Percentiles rank a stretch among this genome's conserved stretches.
Evolutionary conservation across 225 moss, liverwort and hornwort species (phyloP).

Genomic region (Pleurozium schreberi): DNA sequence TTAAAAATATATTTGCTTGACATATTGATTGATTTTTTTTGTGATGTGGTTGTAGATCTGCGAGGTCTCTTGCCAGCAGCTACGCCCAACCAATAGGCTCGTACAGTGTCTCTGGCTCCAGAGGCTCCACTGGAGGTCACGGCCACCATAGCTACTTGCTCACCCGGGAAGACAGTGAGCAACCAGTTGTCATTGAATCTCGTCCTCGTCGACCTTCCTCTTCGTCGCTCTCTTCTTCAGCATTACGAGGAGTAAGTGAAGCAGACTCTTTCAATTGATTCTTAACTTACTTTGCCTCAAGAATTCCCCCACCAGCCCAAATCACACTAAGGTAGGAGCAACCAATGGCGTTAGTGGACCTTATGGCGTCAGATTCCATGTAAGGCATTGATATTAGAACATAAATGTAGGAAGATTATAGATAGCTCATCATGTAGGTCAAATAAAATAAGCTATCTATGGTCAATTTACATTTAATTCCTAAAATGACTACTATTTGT

Average conservation of each 20-base stretch:
- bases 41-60: slow-evolving; percentile 48
- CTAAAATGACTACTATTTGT: too few relatives aligned
- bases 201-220: not conserved
- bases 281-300: too few relatives aligned
- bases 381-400: too few relatives aligned
- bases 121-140: slow-evolving; percentile 21
- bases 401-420: too few relatives aligned
- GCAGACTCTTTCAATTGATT: too few relatives aligned
- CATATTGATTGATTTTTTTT: not conserved
- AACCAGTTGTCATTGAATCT: not conserved
- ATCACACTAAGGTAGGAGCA: too few relatives aligned
- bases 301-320: not conserved
- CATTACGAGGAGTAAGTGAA: not conserved
- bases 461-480: too few relatives aligned
- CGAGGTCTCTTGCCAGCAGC: slow-evolving; percentile 83
- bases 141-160: slow-evolving; percentile 33
- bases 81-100: slow-evolving; percentile 64
- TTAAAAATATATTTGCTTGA: too few relatives aligned
- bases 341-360: too few relatives aligned
- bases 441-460: too few relatives aligned
- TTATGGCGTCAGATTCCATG: too few relatives aligned
- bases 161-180: not conserved
- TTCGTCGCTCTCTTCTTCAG: not conserved
- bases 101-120: slow-evolving; percentile 23
- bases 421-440: too few relatives aligned